Base-by-base conservation (phyloP, 805 yeast genomes). In the Kuraishia capsulata region DNA sequence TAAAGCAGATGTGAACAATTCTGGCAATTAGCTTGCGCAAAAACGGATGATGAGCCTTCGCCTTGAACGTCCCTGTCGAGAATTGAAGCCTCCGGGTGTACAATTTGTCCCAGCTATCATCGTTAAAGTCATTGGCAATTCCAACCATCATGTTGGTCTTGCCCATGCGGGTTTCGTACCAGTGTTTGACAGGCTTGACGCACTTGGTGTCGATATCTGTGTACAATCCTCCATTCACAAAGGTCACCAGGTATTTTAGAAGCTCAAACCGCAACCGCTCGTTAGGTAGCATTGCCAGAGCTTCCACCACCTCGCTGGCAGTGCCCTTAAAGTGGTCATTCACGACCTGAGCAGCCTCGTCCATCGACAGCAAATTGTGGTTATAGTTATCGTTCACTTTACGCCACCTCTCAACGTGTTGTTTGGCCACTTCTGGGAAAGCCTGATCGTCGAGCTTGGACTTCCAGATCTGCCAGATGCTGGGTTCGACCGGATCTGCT, bases 161-260 rank as follows among this genome's bases (percentile, higher is more conserved):
- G 8, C 16, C 16, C 20, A 36, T 17, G 14, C 33, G 17, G 9
- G 60, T 51, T 28, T 48, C 42, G 37, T 49, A 48, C 62, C 63
- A 58, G 40, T 35, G 48, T 43, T 44, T 51, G 17, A 58, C 38
- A 1, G 79, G 79, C 42, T 67, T 75, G 38, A 70, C 61, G 20
- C 77, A 69, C 42, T 58, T 61, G 1, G 81, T 76, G 50, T 77
- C 83, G 26, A 76, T 71, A 50, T 77, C 82, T 3, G 80, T 69
- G 48, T 77, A 77, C 10, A 73, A 66, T n/a, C 83, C 83, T 35
- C 83, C 83, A 34, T 59, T 54, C 3, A 76, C 64, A 42, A 51
- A 74, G 4, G 76, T 46, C 5, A 73, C 61, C 42, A 75, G 54
- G 49, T 76, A 77, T 39, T 78, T 62, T 52, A 76, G 64, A 43